Percentiles rank a stretch among this genome's conserved stretches.
These are phyloP conservation scores for Graphilbum sp. DNA, from an alignment of 2,329 filamentous ascomycete genomes.

Conservation along the genomic window DNA sequence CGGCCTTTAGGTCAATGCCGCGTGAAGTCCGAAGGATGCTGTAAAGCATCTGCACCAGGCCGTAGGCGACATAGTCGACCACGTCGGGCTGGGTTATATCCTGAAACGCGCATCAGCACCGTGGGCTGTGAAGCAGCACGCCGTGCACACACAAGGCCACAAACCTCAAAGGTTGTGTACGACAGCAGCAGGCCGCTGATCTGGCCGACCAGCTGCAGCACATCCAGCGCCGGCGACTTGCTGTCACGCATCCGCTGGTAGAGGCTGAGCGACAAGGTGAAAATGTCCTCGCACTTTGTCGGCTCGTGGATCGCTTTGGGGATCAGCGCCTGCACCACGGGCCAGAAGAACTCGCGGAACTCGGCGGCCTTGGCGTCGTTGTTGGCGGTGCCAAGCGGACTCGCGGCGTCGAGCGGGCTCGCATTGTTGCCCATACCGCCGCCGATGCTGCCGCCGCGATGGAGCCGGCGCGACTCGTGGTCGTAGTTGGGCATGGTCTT, in stretches of 20 bases:
- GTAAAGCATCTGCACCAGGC: slow-evolving; percentile 20
- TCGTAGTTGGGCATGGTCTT: slow-evolving; percentile 6
- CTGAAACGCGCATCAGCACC: too few species aligned
- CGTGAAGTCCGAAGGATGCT: slow-evolving; percentile 12
- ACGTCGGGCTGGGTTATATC: slow-evolving; percentile 22
- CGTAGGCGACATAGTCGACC: slow-evolving; percentile 19
- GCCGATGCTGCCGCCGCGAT: neutral
- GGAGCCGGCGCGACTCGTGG: neutral
- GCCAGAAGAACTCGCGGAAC: slow-evolving; percentile 32
- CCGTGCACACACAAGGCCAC: slow-evolving; percentile 9
- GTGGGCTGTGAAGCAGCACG: too few species aligned
- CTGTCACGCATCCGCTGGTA: slow-evolving; percentile 22
- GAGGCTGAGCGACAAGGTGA: slow-evolving; percentile 24
- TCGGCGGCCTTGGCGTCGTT: slow-evolving; percentile 12
- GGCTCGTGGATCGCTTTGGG: slow-evolving; percentile 17
- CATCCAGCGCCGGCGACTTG: slow-evolving; percentile 15
- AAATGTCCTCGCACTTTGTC: slow-evolving; percentile 26
- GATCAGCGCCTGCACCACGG: slow-evolving; percentile 21
- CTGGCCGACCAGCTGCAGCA: slow-evolving; percentile 12
- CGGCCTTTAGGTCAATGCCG: slow-evolving; percentile 2
- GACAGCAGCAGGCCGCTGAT: slow-evolving; percentile 13
- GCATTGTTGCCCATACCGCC: neutral
- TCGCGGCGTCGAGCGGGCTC: neutral
- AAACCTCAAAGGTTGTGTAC: slow-evolving; percentile 17
- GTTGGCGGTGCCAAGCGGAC: slow-evolving; percentile 9